Percentiles rank a stretch among this genome's conserved stretches.
These are phyloP conservation scores for Amborella trichopoda DNA, from an alignment of 164 flowering plant species.

Conservation along the genomic window DNA sequence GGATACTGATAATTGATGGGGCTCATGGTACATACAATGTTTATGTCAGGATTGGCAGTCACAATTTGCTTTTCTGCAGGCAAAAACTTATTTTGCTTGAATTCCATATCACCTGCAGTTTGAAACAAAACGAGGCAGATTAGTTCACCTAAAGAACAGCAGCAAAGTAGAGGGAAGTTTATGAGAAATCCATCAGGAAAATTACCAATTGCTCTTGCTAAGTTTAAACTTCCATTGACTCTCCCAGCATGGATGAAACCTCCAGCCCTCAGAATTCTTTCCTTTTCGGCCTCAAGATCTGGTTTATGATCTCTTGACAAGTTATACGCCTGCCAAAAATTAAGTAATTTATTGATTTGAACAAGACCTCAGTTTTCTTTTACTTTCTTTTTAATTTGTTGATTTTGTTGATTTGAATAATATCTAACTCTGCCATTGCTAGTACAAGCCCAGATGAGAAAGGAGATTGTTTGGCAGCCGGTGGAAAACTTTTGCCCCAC, in stretches of 20 bases:
- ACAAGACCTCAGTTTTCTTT: too few relatives aligned
- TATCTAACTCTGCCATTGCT: too few relatives aligned
- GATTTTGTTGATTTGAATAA: too few relatives aligned
- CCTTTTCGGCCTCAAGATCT: conserved; percentile 89
- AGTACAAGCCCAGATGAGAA: too few relatives aligned
- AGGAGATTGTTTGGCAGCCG: too few relatives aligned
- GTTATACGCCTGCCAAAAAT: conserved; percentile 75
- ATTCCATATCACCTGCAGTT: conserved; percentile 88
- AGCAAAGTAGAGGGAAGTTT: not conserved
- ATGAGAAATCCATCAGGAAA: too few relatives aligned
- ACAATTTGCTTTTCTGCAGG: conserved; percentile 89
- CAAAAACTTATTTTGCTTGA: conserved; percentile 91
- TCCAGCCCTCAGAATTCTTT: conserved; percentile 89
- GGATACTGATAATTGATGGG: not conserved
- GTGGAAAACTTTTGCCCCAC: too few relatives aligned
- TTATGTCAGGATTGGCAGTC: conserved; percentile 94
- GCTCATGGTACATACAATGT: conserved; percentile 36
- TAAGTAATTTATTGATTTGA: too few relatives aligned
- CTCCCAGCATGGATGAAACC: conserved; percentile 98
- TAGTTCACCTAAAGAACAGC: not conserved
- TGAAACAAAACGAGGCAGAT: not conserved
- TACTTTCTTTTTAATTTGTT: too few relatives aligned
- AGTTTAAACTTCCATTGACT: conserved; percentile 94
- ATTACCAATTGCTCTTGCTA: conserved; percentile 97
- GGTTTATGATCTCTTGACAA: conserved; percentile 98